Conservation (phyloP, 2,329 filamentous ascomycete genomes). For the Byssothecium circinans region DNA sequence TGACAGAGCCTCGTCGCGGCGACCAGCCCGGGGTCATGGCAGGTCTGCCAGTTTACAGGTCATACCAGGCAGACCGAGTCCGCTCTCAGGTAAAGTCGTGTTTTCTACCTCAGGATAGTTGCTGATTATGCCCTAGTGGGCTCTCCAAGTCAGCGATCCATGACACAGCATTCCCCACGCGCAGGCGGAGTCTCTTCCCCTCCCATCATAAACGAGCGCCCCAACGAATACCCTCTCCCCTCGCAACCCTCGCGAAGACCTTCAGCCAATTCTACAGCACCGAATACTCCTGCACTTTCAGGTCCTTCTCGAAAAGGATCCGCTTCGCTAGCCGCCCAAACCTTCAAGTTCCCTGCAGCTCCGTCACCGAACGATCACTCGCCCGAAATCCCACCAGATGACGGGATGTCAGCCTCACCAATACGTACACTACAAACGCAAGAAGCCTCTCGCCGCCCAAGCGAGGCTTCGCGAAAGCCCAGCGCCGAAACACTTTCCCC, state of each 20-base stretch:
- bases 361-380: conserved; percentile 36
- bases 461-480: conserved; percentile 45
- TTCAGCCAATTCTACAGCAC: conserved; percentile 39
- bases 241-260: conserved; percentile 29
- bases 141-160: conserved; percentile 35
- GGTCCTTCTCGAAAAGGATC: conserved; percentile 43
- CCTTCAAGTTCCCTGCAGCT: conserved; percentile 61
- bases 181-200: conserved; percentile 45
- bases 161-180: conserved; percentile 47
- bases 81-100: conserved; percentile 32
- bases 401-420: conserved; percentile 41
- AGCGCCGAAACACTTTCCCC: conserved; percentile 60
- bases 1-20: conserved; percentile 34
- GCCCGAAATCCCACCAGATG: conserved; percentile 31
- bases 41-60: conserved; percentile 84
- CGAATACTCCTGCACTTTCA: conserved; percentile 26
- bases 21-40: conserved; percentile 66
- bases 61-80: conserved; percentile 49
- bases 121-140: conserved; percentile 29
- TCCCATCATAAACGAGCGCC: conserved; percentile 27
- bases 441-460: conserved; percentile 22
- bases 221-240: conserved; percentile 34
- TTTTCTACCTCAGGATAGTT: conserved; percentile 1
- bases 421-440: conserved; percentile 41
- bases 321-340: conserved; percentile 47